Base-by-base conservation (phyloP, 2,329 filamentous ascomycete genomes). In the Orbilia ellipsospora region DNA sequence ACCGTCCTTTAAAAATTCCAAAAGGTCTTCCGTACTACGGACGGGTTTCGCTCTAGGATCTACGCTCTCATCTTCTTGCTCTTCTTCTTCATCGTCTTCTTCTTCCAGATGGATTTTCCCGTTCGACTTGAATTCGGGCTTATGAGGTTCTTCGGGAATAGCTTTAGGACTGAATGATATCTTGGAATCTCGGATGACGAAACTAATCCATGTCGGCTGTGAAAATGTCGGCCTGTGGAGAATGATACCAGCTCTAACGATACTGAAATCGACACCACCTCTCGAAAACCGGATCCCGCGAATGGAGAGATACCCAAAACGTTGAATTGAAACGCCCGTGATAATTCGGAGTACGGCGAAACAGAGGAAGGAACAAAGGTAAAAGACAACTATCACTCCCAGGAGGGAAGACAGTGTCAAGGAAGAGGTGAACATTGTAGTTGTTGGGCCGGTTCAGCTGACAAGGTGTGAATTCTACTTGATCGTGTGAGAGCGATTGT, bases 171-270 rank as follows among this genome's bases (percentile, higher is more conserved):
- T 92, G 51, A 98, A 82, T 0, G 92, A 96, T 60, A 99, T 86
- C 59, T 90, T 91, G 59, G 97, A 85, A 81, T 97, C 95, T 80
- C 89, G 92, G 73, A 99, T 84, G 7, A 95, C 92, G 60, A 99
- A 86, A 82, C 94, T 98, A 79, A 97, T 85, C 93, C 94, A 98
- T 77, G 96, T 98, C 52, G 95, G 95, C 82, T 98, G 93, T 55
- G 94, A 93, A 83, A 99, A 98, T 4, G 95, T 98, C 12, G 95
- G 95, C 3, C 94, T 90, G 83, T 99, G 95, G 77, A 98, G 83
- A 69, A 92, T 91, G 79, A 99, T 86, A 52, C 95, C 93, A 62
- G 99, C 86, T 60, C 94, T 92, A 60, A 95, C 90, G 68, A 99
- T 90, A 82, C 97, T 93, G 82, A 99, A 89, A 80, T 91, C 91